Base-by-base conservation (phyloP, 176 grass and related monocot genomes). In the Avena sativa region DNA sequence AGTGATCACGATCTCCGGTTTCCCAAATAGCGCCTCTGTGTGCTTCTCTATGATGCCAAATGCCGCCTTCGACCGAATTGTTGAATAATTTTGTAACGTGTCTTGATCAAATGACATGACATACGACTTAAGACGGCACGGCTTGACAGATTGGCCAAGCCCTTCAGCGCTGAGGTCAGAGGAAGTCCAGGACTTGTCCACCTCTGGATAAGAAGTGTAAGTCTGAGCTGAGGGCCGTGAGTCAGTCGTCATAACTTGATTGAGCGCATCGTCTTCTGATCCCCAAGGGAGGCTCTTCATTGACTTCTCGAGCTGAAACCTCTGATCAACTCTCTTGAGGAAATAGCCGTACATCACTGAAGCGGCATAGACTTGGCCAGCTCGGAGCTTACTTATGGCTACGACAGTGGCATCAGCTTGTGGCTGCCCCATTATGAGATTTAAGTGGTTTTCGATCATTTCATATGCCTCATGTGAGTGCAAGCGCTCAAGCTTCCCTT, bases 331-430 rank as follows among this genome's bases (percentile, higher is more conserved):
- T 79, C 97, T 84, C 89, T 94, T 99, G 43, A 99, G 94, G 87
- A 96, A 99, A 72, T 99, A 99, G 14, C 97, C 97, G 70, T 96
- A 99, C 91, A 99, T 99, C 36, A 96, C 94, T 21, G 97, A 99
- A 83, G 97, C 97, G 75, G 97, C 94, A 60, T 99, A 99, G 43
- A 99, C 94, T 63, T 96, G 97, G 25, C 94, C 94, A 62, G 94
- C 94, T 11, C 92, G 89, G 88, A 99, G 97, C 89, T 96, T 99
- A 83, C 97, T 96, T 86, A 99, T 94, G 67, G 97, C 85, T 2
- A 94, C 92, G 36, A 96, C 86, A 6, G 94, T 87, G 11, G 85
- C 79, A 85, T 49, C 92, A 79, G 72, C 90, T 90, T 71, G 92
- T 40, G 86, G 89, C 73, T 96, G 92, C 68, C 97, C 97, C 48